Evolutionary conservation across 2,329 filamentous ascomycete genomes (phyloP).

Genomic region (Paecilomyces fulvus): DNA sequence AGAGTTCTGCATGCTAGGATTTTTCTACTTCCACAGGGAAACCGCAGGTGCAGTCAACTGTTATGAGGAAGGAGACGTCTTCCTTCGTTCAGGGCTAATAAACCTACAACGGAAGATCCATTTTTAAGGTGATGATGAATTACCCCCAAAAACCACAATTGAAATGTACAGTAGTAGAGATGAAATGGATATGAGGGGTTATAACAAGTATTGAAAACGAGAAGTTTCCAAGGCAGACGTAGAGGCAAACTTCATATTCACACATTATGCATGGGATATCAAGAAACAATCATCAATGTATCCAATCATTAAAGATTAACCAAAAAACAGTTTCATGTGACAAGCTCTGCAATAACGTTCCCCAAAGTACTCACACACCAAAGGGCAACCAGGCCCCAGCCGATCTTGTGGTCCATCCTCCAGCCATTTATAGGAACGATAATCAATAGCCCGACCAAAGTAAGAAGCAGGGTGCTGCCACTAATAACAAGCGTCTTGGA

Average conservation of each 20-base stretch:
- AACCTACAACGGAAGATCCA: neutral
- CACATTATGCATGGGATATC: neutral
- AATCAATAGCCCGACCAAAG: slow-evolving; percentile 67
- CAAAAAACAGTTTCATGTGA: slow-evolving; percentile 8
- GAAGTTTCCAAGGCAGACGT: neutral
- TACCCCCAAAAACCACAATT: neutral
- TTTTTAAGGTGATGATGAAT: neutral
- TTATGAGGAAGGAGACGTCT: neutral
- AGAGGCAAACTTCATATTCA: neutral
- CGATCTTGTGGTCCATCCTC: slow-evolving; percentile 75
- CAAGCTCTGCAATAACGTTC: slow-evolving; percentile 73
- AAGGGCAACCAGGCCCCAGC: slow-evolving; percentile 67
- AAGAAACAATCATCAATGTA: neutral
- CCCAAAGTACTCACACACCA: slow-evolving; percentile 73
- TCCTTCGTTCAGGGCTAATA: neutral
- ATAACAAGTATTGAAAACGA: neutral
- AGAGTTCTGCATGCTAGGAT: neutral
- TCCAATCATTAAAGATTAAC: neutral
- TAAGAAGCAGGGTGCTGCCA: slow-evolving; percentile 72
- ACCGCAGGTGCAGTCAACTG: neutral
- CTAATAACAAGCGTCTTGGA: slow-evolving; percentile 78
- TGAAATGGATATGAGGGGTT: neutral
- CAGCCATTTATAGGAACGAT: slow-evolving; percentile 78
- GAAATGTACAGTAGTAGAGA: neutral
- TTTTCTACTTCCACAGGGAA: neutral